Evolutionary conservation across 2,329 filamentous ascomycete species (phyloP), one percentile per base, ranked within the genome.

Genomic region (Trichoderma aggressivum): DNA sequence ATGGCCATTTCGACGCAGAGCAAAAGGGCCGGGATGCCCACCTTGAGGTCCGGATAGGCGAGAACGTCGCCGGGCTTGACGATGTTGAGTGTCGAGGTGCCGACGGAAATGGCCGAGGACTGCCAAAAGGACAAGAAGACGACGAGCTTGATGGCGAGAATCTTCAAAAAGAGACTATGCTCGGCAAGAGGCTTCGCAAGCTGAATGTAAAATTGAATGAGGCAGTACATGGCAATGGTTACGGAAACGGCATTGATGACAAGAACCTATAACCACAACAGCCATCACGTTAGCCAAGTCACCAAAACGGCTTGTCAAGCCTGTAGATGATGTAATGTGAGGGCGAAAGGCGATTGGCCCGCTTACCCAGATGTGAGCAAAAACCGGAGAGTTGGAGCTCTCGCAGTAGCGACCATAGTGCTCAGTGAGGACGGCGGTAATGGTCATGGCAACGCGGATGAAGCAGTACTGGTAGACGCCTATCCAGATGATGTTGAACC

Each of bases 41-140:
- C 89, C 78, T 93, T 92, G 76, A 97, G 85, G 79, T 97, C 94
- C 1, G 90, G 90, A 55, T 90, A 90, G 36, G 89, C 88, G 14
- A 97, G 81, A 39, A 86, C 85, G 1, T 85, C 80, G 56, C 86
- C 90, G 1, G 91, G 80, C 73, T 90, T 81, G 39, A 87, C 87
- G 63, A 96, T 84, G 18, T 90, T 85, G 5, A 92, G 86, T 5
- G 86, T 85, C 0, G 88, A 88, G 0, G 85, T 86, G 73, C 81
- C 85, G 43, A 87, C 75, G 6, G 84, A 86, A 73, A 87, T 86
- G 73, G 84, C 80, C 5, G 84, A 82, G 3, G 80, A 86, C 81
- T 97, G 94, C 94, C 94, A 97, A 81, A 97, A 97, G 43, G 91
- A 94, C 75, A 97, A 86, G 84, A 97, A 97, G 77, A 97, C 94